Evolutionary conservation across 192 early-diverging fungal species (phyloP), one percentile per base, ranked within the genome.

Genomic region (Glomus cerebriforme): DNA sequence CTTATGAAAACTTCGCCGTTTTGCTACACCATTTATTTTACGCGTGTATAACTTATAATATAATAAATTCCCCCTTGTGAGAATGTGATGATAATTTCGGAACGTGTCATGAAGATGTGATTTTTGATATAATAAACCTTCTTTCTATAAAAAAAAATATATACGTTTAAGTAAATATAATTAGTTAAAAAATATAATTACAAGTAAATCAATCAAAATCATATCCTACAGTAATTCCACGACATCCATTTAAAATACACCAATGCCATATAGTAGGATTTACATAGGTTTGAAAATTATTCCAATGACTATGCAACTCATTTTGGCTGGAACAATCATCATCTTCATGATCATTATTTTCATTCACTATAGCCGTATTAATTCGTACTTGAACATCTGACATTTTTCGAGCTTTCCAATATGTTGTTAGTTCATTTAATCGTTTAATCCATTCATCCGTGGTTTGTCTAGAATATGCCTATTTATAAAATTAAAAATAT

Each of bases 201-300:
- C 4, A 2, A 60, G 15, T 1, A 17, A 34, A 54, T 31, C 15
- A 26, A 60, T 58, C 17, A 37, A 70, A 79, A 59, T 54, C 29
- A 12, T 19, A 12, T 60, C 39, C 49, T 75, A 80, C 79, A 15
- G 79, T 82, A 13, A 85, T 67, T 32, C 78, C 79, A 32, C 84
- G 77, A 72, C 84, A 85, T 2, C 84, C 81, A 69, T 85, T 81
- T n/a, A 81, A 64, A 10, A 82, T 78, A 66, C 84, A 85, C 84
- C 81, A 82, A 49, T 85, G 80, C 84, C 84, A 85, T n/a, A 82
- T 79, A 8, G 63, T 59, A 1, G 81, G 73, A 17, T 74, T 75
- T 1, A 75, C 78, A 73, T 59, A 65, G 3, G 81, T 62, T 24
- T 80, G 54, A 39, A 82, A 79, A 24, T 81, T 81, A 37, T 82